Evolutionary conservation across 2,329 filamentous ascomycete genomes (phyloP).

Genomic region (Fusarium scirpi): DNA sequence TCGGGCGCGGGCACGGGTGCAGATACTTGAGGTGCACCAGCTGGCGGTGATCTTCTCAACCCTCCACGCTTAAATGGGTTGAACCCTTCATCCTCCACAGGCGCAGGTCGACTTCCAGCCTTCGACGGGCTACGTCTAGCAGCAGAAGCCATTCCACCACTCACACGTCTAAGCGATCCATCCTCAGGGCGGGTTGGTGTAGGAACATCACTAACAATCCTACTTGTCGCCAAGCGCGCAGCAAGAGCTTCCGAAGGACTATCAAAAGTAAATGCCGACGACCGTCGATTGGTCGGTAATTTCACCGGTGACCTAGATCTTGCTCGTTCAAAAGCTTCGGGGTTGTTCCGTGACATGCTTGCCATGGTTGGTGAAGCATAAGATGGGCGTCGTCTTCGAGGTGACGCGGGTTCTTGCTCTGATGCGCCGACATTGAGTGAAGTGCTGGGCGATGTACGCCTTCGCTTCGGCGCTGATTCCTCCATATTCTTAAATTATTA

Average conservation of each 20-base stretch:
- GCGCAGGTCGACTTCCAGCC: conserved; percentile 54
- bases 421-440: conserved; percentile 36
- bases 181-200: conserved; percentile 33
- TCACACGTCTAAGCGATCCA: conserved; percentile 27
- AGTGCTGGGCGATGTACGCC: conserved; percentile 69
- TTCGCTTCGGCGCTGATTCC: conserved; percentile 71
- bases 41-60: conserved; percentile 48
- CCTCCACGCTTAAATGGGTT: conserved; percentile 50
- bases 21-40: conserved; percentile 31
- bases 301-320: conserved; percentile 49
- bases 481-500: conserved; percentile 53
- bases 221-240: conserved; percentile 48
- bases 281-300: conserved; percentile 30
- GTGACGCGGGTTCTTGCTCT: conserved; percentile 45
- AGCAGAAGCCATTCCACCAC: conserved; percentile 52
- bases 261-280: conserved; percentile 31
- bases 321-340: conserved; percentile 64
- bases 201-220: conserved; percentile 41
- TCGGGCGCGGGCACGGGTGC: conserved; percentile 5
- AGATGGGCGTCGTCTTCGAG: conserved; percentile 60
- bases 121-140: conserved; percentile 57
- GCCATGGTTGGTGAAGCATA: conserved; percentile 76
- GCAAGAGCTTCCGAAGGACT: conserved; percentile 47
- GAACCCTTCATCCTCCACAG: conserved; percentile 31
- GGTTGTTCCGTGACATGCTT: conserved; percentile 71